These are phyloP conservation scores for Lentinula novae-zelandiae DNA, from an alignment of 1,284 basidiomycete genomes.

Conservation along the genomic window DNA sequence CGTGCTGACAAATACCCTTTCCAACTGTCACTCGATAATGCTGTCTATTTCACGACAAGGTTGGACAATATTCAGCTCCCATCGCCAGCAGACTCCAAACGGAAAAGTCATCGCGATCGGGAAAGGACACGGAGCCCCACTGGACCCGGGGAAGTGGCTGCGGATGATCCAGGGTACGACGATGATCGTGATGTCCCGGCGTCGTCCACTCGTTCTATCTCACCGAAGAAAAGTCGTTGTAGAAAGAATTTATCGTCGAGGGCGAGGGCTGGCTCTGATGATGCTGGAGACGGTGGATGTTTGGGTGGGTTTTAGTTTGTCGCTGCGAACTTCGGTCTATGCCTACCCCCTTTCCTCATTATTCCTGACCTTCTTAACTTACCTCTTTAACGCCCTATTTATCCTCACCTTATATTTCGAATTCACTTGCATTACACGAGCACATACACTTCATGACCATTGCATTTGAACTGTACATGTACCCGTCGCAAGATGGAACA, in stretches of 20 bases:
- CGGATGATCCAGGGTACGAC: constrained; percentile 12
- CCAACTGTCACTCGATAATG: constrained; percentile 1
- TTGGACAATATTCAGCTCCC: constrained; percentile 1
- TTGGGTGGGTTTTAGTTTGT: constrained; percentile 13
- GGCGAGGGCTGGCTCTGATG: constrained; percentile 6
- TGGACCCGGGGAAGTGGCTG: constrained; percentile 5
- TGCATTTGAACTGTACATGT: constrained; percentile 6
- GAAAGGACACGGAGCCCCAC: constrained; percentile 13
- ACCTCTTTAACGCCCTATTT: background rate
- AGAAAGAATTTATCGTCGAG: constrained; percentile 10
- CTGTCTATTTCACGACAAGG: background rate
- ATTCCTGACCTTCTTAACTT: background rate
- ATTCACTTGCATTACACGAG: background rate
- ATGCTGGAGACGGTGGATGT: constrained; percentile 11
- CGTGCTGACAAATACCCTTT: constrained; percentile 12
- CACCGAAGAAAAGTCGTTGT: constrained; percentile 6
- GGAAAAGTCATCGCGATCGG: constrained; percentile 3
- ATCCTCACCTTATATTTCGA: background rate
- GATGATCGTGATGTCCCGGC: constrained; percentile 7
- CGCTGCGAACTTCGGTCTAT: background rate
- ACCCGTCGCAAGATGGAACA: background rate
- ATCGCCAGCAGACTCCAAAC: constrained; percentile 6
- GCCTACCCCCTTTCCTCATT: background rate
- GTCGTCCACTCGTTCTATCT: constrained; percentile 1
- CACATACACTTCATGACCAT: constrained; percentile 8